Evolutionary conservation across 2,329 filamentous ascomycete genomes (phyloP).

Genomic region (Seiridium cupressi): DNA sequence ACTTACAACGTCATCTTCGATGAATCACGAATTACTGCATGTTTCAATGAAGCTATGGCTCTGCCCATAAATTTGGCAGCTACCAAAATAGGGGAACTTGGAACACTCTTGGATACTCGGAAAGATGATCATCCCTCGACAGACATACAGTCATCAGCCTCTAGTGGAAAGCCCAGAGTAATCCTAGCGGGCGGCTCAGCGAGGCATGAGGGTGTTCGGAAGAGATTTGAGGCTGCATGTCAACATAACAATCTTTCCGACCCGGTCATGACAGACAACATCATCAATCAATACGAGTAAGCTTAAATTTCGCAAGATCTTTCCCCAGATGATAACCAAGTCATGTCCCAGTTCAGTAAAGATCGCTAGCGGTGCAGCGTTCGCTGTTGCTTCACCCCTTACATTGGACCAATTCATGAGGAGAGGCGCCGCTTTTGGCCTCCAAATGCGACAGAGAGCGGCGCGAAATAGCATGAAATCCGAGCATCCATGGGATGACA

Average conservation of each 20-base stretch:
- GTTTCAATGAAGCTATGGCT: slow-evolving; percentile 7
- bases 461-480: neutral
- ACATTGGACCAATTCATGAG: slow-evolving; percentile 10
- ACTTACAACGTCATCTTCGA: neutral
- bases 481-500: slow-evolving; percentile 6
- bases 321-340: neutral
- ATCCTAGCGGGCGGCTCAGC: slow-evolving; percentile 8
- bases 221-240: neutral
- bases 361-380: slow-evolving; percentile 12
- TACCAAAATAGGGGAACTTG: neutral
- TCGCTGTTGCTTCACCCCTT: slow-evolving; percentile 7
- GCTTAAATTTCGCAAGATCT: neutral
- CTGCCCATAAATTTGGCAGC: slow-evolving; percentile 2
- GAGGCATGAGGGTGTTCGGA: slow-evolving; percentile 4
- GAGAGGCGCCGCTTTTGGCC: slow-evolving; percentile 9
- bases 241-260: neutral
- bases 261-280: slow-evolving; percentile 5
- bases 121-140: neutral
- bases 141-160: neutral
- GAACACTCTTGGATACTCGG: neutral
- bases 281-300: neutral
- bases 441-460: slow-evolving; percentile 8
- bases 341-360: slow-evolving; percentile 4
- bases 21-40: neutral
- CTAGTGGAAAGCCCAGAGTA: slow-evolving; percentile 4